A percentile compares a stretch with the other conserved stretches of the same genome.
Evolutionary conservation across 2,329 filamentous ascomycete genomes (phyloP).

Genomic region (Thielaviopsis populi): DNA sequence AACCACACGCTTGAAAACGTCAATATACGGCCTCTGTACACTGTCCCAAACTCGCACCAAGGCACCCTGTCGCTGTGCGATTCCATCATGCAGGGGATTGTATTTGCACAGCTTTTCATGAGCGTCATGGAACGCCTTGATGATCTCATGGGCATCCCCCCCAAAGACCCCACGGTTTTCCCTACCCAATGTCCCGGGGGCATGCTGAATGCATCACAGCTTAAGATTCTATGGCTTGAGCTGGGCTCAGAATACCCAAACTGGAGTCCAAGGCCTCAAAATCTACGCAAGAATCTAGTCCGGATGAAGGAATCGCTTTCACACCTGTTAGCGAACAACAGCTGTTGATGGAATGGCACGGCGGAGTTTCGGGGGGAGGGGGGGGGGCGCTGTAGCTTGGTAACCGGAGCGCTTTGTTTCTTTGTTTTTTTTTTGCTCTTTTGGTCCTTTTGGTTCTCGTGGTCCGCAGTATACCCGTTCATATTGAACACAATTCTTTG

Average conservation of each 20-base stretch:
- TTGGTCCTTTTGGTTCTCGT: too few species aligned
- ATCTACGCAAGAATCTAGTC: not conserved
- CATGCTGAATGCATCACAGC: slow-evolving; percentile 3
- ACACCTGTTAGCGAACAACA: not conserved
- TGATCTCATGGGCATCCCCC: slow-evolving; percentile 21
- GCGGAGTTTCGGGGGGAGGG: too few species aligned
- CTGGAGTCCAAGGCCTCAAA: slow-evolving; percentile 12
- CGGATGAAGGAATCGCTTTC: not conserved
- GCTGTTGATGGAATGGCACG: not conserved
- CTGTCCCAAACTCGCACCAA: slow-evolving; percentile 19
- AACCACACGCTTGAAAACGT: slow-evolving; percentile 18
- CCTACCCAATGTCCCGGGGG: not conserved
- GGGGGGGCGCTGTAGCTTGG: too few species aligned
- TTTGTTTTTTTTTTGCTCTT: too few species aligned
- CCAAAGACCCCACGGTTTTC: slow-evolving; percentile 1
- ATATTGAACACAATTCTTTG: too few species aligned
- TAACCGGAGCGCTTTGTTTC: too few species aligned
- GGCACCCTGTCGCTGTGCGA: slow-evolving; percentile 21
- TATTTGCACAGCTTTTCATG: slow-evolving; percentile 22
- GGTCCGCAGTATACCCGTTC: too few species aligned
- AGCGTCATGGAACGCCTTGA: slow-evolving; percentile 22
- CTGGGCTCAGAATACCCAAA: not conserved
- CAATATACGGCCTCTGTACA: slow-evolving; percentile 15
- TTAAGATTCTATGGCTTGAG: slow-evolving; percentile 13
- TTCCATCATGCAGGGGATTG: slow-evolving; percentile 21